Conservation (phyloP, 805 yeast species). For the Zygoascus biomembranicola region DNA sequence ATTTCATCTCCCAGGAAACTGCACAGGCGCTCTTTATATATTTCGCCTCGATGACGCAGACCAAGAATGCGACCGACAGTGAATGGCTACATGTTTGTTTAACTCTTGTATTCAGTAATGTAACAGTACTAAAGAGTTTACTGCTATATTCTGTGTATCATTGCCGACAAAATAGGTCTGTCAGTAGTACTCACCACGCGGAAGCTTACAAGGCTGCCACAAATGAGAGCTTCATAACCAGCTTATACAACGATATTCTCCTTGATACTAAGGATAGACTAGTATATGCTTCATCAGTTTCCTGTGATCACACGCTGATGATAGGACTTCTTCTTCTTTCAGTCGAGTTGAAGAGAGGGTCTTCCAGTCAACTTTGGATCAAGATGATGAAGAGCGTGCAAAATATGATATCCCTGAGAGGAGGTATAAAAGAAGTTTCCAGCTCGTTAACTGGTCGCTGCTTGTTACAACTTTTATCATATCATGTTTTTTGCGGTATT, state of each 20-base stretch:
- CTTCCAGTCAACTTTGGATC: neutral
- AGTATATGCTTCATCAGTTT: neutral
- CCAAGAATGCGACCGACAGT: neutral
- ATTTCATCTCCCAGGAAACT: neutral
- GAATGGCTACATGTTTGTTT: neutral
- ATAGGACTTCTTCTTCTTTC: neutral
- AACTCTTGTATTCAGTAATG: neutral
- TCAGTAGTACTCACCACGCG: neutral
- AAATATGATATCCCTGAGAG: neutral
- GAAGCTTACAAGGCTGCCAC: neutral
- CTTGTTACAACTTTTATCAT: neutral
- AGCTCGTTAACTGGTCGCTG: neutral
- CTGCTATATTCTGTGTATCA: neutral
- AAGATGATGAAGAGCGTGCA: neutral
- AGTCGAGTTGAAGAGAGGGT: neutral
- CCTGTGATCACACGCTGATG: neutral
- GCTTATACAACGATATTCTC: neutral
- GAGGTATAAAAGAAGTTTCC: neutral
- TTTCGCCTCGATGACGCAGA: neutral
- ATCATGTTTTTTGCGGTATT: neutral
- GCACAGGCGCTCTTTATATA: neutral
- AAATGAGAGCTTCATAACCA: neutral
- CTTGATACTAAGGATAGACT: neutral
- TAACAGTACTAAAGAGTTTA: neutral
- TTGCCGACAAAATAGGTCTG: neutral